phyloP scores from a whole-genome alignment of 2,329 filamentous ascomycete genomes.

The Phyllosticta citrichinensis region DNA sequence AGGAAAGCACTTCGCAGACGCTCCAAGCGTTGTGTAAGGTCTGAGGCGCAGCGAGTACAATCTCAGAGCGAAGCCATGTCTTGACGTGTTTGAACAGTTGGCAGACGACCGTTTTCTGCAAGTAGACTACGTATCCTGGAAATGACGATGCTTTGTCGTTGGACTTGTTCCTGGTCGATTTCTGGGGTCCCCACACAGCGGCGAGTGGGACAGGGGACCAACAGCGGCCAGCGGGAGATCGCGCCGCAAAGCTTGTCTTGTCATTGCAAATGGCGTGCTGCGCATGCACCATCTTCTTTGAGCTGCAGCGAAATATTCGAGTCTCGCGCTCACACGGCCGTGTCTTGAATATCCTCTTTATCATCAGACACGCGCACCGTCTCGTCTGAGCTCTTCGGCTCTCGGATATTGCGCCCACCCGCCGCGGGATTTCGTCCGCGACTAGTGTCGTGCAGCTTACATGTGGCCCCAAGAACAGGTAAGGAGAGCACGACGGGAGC shows the following conservation, averaged over 20 bases:
- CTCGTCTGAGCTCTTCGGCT: neutral
- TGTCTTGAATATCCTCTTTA: neutral
- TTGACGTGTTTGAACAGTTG: neutral
- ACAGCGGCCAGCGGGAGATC: neutral
- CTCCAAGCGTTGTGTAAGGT: conserved; percentile 57
- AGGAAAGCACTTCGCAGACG: conserved; percentile 57
- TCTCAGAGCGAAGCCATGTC: neutral
- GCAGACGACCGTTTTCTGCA: neutral
- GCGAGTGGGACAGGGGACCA: neutral
- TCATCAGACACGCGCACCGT: neutral
- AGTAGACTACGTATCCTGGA: neutral
- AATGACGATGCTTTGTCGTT: neutral
- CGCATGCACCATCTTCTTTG: neutral
- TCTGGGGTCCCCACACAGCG: neutral
- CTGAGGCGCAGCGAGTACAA: conserved; percentile 18
- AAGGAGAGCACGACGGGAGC: neutral
- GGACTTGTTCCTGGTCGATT: neutral
- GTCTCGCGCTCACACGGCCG: neutral
- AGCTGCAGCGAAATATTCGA: neutral
- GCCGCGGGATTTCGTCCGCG: neutral
- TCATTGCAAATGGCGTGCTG: neutral
- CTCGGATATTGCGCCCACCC: neutral
- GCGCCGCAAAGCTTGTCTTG: conserved; percentile 6
- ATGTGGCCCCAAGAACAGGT: too few species aligned
- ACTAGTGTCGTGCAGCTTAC: too few species aligned